Percentiles rank a stretch among this genome's conserved stretches.
phyloP scores from a whole-genome alignment of 179 eudicot species.

The Dionaea muscipula region DNA sequence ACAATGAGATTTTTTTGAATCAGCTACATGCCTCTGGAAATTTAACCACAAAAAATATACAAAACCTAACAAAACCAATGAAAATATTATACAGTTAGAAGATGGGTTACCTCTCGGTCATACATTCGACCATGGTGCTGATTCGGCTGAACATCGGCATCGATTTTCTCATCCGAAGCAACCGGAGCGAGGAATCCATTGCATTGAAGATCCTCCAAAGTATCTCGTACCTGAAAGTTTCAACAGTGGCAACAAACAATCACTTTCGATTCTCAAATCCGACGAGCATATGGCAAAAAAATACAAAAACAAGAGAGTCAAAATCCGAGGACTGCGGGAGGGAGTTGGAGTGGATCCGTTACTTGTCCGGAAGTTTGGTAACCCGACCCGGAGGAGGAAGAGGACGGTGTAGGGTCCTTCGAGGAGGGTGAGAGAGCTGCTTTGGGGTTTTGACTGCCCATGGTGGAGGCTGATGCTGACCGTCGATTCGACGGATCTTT shows the following conservation, averaged over 20 bases:
- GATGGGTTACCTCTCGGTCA: slow-evolving; percentile 45
- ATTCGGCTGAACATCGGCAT: slow-evolving; percentile 43
- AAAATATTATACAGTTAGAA: too few relatives aligned
- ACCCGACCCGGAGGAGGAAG: slow-evolving; percentile 6
- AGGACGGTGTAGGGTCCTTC: slow-evolving; percentile 10
- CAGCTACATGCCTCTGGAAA: too few relatives aligned
- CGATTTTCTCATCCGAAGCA: slow-evolving; percentile 50
- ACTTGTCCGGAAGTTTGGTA: slow-evolving; percentile 27
- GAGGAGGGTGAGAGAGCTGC: slow-evolving; percentile 31
- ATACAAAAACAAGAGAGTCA: too few relatives aligned
- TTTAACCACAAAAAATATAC: too few relatives aligned
- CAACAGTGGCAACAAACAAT: slow-evolving; percentile 6
- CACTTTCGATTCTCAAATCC: background rate
- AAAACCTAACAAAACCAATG: too few relatives aligned
- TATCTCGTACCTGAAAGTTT: slow-evolving; percentile 40
- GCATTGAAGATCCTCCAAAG: slow-evolving; percentile 44
- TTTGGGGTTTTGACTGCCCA: slow-evolving; percentile 39
- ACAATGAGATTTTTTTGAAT: too few relatives aligned
- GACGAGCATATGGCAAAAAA: too few relatives aligned
- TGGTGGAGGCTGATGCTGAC: slow-evolving; percentile 3
- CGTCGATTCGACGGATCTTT: slow-evolving; percentile 12
- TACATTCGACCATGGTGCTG: slow-evolving; percentile 41
- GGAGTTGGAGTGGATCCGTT: too few relatives aligned
- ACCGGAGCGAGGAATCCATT: slow-evolving; percentile 50
- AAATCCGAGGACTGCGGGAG: too few relatives aligned